These are phyloP conservation scores for Aspergillus intermedius DNA, from an alignment of 2,329 filamentous ascomycete genomes.

Conservation along the genomic window DNA sequence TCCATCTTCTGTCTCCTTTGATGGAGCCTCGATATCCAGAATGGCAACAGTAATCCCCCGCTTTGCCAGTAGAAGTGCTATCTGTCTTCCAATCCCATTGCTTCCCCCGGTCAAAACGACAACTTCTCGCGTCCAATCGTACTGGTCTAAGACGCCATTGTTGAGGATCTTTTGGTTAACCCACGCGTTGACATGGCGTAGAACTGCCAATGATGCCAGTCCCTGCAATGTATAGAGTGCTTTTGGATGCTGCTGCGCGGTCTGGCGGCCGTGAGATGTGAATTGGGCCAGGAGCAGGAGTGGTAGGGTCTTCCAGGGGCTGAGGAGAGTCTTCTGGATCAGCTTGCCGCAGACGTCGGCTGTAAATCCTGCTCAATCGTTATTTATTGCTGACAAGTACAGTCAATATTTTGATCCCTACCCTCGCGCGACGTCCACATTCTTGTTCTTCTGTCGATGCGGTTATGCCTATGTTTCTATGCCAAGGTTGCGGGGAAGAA, in stretches of 20 bases:
- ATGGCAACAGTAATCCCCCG: slow-evolving; percentile 62
- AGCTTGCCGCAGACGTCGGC: slow-evolving; percentile 54
- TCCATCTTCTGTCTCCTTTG: slow-evolving; percentile 17
- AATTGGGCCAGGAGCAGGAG: slow-evolving; percentile 58
- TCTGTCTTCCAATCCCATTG: slow-evolving; percentile 62
- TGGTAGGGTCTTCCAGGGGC: slow-evolving; percentile 58
- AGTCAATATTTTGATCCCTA: slow-evolving; percentile 1
- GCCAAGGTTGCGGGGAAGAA: too few species aligned
- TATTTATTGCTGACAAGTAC: background rate
- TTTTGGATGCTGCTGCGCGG: slow-evolving; percentile 48
- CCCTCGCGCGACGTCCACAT: slow-evolving; percentile 23
- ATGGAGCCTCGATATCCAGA: slow-evolving; percentile 47
- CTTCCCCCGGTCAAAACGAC: slow-evolving; percentile 70
- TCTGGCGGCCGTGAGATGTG: slow-evolving; percentile 54
- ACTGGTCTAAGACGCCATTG: slow-evolving; percentile 32
- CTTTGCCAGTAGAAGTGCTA: slow-evolving; percentile 61
- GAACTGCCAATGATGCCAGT: slow-evolving; percentile 49
- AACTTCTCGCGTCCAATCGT: slow-evolving; percentile 59
- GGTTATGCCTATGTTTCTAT: too few species aligned
- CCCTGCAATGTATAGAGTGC: slow-evolving; percentile 49
- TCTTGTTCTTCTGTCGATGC: too few species aligned
- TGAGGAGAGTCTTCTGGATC: slow-evolving; percentile 56
- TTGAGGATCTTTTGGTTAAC: slow-evolving; percentile 47
- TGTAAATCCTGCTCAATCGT: slow-evolving; percentile 42
- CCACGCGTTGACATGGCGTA: slow-evolving; percentile 44